A percentile compares a stretch with the other conserved stretches of the same genome.
Evolutionary conservation across 805 yeast species (phyloP).

Genomic region (Kazachstania martiniae): DNA sequence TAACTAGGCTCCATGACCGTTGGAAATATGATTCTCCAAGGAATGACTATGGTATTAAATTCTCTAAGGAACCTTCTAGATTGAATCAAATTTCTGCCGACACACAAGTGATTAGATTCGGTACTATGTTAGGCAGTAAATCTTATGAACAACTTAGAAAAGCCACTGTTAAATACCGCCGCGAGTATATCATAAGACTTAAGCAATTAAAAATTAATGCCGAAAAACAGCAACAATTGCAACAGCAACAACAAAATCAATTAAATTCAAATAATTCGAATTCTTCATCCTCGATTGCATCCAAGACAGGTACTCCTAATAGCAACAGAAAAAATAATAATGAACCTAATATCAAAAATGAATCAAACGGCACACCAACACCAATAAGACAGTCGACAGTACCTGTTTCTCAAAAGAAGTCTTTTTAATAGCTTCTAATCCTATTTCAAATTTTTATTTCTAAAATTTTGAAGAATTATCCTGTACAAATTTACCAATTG

Average conservation of each 20-base stretch:
- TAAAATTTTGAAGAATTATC: too few relatives aligned
- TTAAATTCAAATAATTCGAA: conserved; percentile 1
- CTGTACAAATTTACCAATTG: too few relatives aligned
- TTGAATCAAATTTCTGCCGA: conserved; percentile 74
- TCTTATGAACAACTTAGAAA: conserved; percentile 73
- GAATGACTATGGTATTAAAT: conserved; percentile 35
- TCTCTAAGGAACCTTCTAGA: conserved; percentile 69
- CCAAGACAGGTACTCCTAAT: too few relatives aligned
- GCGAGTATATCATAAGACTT: conserved; percentile 36
- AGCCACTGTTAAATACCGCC: conserved; percentile 55
- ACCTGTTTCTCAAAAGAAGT: conserved; percentile 7
- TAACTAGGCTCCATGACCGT: conserved; percentile 43
- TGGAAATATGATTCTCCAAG: conserved; percentile 62
- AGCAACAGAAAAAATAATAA: conserved; percentile 1
- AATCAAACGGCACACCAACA: conserved; percentile 1
- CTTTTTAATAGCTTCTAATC: too few relatives aligned
- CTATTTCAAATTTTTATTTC: too few relatives aligned
- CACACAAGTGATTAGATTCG: conserved; percentile 84
- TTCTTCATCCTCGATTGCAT: neutral
- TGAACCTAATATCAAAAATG: conserved; percentile 3
- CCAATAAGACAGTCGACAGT: conserved; percentile 2
- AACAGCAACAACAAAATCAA: conserved; percentile 7
- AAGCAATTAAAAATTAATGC: conserved; percentile 24
- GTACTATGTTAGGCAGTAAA: conserved; percentile 80
- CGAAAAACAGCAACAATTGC: conserved; percentile 15